phyloP scores from a whole-genome alignment of 768 basidiomycete genomes.

The Suillus weaverae region DNA sequence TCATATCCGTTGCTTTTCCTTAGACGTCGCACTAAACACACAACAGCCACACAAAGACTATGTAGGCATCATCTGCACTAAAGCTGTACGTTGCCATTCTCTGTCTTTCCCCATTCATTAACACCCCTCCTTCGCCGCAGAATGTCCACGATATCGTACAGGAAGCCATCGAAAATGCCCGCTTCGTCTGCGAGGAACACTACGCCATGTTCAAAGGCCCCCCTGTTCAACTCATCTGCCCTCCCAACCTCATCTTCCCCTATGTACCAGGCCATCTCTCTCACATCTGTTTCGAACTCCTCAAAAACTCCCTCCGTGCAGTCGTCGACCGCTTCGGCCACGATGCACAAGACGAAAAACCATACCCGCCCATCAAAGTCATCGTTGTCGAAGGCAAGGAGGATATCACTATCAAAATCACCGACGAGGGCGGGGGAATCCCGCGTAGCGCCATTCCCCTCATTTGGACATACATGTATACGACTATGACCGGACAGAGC shows the following conservation, averaged over 20 bases:
- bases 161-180: slow-evolving; percentile 97
- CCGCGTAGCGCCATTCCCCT: slow-evolving; percentile 82
- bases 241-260: slow-evolving; percentile 78
- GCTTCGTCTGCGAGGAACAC: slow-evolving; percentile 93
- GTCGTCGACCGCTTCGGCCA: slow-evolving; percentile 91
- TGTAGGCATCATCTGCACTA: slow-evolving; percentile 96
- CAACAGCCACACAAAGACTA: slow-evolving; percentile 87
- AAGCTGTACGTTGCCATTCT: slow-evolving; percentile 58
- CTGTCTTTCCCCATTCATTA: slow-evolving; percentile 2
- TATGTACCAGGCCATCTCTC: slow-evolving; percentile 97
- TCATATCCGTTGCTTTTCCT: slow-evolving; percentile 2
- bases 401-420: slow-evolving; percentile 99
- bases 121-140: slow-evolving; percentile 33
- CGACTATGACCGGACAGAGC: slow-evolving; percentile 72
- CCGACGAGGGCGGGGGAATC: slow-evolving; percentile 96
- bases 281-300: slow-evolving; percentile 94
- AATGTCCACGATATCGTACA: slow-evolving; percentile 97
- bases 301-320: slow-evolving; percentile 97
- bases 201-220: slow-evolving; percentile 95
- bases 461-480: slow-evolving; percentile 99
- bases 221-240: slow-evolving; percentile 95
- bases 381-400: slow-evolving; percentile 97
- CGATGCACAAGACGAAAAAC: slow-evolving; percentile 34
- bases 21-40: slow-evolving; percentile 93
- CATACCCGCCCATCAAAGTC: slow-evolving; percentile 87